Evolutionary conservation across 1,139 yeast genomes (phyloP).

Genomic region (Hyphopichia fennica): DNA sequence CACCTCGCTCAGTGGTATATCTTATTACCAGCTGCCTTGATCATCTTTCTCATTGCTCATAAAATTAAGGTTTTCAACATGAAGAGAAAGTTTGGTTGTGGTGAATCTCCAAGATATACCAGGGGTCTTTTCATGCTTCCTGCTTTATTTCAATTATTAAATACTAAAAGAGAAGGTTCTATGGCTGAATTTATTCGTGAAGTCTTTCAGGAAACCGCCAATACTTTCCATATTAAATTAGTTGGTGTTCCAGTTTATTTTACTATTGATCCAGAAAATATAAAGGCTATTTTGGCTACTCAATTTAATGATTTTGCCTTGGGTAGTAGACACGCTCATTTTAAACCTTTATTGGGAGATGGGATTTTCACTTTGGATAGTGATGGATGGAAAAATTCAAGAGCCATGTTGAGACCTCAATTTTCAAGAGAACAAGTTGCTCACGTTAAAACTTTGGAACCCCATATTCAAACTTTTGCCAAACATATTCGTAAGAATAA

Average conservation of each 20-base stretch:
- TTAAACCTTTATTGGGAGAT: constrained; percentile 50
- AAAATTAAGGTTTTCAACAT: constrained; percentile 11
- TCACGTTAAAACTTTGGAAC: constrained; percentile 45
- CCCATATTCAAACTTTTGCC: constrained; percentile 41
- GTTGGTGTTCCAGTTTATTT: constrained; percentile 19
- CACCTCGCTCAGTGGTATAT: constrained; percentile 16
- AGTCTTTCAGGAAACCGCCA: constrained; percentile 10
- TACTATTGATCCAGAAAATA: constrained; percentile 31
- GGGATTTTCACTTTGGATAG: constrained; percentile 62
- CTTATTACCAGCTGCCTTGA: constrained; percentile 10
- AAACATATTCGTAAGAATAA: constrained; percentile 23
- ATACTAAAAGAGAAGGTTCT: constrained; percentile 21
- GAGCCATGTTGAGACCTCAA: constrained; percentile 57
- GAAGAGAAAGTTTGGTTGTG: constrained; percentile 20
- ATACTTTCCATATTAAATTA: constrained; percentile 20
- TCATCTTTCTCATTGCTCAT: constrained; percentile 11
- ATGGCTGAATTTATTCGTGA: constrained; percentile 21
- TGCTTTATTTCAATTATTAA: constrained; percentile 15
- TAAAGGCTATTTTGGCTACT: constrained; percentile 40
- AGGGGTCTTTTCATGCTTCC: constrained; percentile 17
- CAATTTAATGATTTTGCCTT: constrained; percentile 52
- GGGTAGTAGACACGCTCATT: constrained; percentile 45
- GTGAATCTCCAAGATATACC: constrained; percentile 11
- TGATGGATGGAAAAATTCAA: constrained; percentile 56
- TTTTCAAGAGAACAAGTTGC: constrained; percentile 53